Evolutionary conservation across 352 stramenopile species (phyloP).

Genomic region (Pilasporangium apinafurcum): DNA sequence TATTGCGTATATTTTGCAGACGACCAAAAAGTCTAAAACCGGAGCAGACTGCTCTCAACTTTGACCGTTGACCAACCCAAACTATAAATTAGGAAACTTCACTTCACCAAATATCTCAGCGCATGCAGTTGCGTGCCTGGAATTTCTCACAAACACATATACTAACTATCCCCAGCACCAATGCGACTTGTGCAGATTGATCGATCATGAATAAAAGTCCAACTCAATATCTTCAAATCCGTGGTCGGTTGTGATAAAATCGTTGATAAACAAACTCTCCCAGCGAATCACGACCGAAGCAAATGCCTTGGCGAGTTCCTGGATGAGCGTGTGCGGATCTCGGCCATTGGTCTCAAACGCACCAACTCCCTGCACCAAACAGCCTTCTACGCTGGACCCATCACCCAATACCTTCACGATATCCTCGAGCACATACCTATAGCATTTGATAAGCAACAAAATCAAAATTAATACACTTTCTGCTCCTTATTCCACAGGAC

Average conservation of each 20-base stretch:
- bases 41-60: no score
- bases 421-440: constrained; percentile 51
- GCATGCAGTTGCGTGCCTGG: no score
- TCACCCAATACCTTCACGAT: constrained; percentile 22
- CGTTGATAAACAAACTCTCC: constrained; percentile 68
- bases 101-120: no score
- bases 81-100: no score
- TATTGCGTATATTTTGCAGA: no score
- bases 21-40: no score
- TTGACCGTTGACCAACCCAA: no score
- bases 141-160: no score
- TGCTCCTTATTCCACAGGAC: neutral
- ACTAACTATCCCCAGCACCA: no score
- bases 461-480: neutral
- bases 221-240: constrained; percentile 36
- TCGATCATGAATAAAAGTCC: constrained; percentile 15
- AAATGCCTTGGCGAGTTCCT: constrained; percentile 54
- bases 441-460: neutral
- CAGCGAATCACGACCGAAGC: constrained; percentile 64
- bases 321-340: constrained; percentile 35
- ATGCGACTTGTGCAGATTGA: no score
- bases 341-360: constrained; percentile 52
- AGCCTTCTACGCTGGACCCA: constrained; percentile 34
- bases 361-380: constrained; percentile 41
- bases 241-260: constrained; percentile 38